Percentiles rank a stretch among this genome's conserved stretches.
Evolutionary conservation across 805 yeast species (phyloP).

Genomic region (Ogataea wickerhamii): DNA sequence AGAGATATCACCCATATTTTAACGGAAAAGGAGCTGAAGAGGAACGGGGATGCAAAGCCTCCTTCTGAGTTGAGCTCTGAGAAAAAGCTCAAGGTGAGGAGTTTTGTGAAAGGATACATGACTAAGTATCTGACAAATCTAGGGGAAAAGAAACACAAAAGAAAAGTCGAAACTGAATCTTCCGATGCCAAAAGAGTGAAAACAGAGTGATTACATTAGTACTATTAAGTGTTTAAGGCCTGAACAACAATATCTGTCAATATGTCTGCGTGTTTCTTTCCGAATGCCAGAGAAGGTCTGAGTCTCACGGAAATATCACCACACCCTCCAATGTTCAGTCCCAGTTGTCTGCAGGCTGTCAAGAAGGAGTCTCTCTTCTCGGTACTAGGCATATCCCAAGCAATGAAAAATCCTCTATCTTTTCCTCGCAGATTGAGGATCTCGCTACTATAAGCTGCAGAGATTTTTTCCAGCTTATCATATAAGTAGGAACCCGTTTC

Average conservation of each 20-base stretch:
- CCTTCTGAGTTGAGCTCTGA: slow-evolving; percentile 59
- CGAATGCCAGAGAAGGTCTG: slow-evolving; percentile 64
- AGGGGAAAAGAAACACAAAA: slow-evolving; percentile 27
- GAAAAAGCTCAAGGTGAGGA: slow-evolving; percentile 66
- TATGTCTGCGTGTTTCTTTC: slow-evolving; percentile 57
- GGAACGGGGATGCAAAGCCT: slow-evolving; percentile 38
- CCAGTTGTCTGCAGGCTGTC: slow-evolving; percentile 42
- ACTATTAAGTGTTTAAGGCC: too few species aligned
- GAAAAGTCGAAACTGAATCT: neutral
- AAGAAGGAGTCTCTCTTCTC: slow-evolving; percentile 46
- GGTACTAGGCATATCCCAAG: slow-evolving; percentile 52
- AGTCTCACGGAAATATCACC: slow-evolving; percentile 56
- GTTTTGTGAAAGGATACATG: slow-evolving; percentile 62
- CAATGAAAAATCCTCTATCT: slow-evolving; percentile 60
- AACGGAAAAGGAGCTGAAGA: slow-evolving; percentile 62
- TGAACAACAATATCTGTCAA: slow-evolving; percentile 40
- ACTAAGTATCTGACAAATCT: slow-evolving; percentile 54
- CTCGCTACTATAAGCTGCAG: slow-evolving; percentile 38
- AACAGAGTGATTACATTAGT: neutral
- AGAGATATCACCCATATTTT: slow-evolving; percentile 69
- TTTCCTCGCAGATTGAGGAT: slow-evolving; percentile 58
- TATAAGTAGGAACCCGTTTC: slow-evolving; percentile 55
- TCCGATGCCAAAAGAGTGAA: neutral
- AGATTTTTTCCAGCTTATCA: slow-evolving; percentile 37
- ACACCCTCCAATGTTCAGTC: slow-evolving; percentile 68